A percentile compares a stretch with the other conserved stretches of the same genome.
Evolutionary conservation across 805 yeast species (phyloP).

Genomic region (Pichia thaimueangensis): DNA sequence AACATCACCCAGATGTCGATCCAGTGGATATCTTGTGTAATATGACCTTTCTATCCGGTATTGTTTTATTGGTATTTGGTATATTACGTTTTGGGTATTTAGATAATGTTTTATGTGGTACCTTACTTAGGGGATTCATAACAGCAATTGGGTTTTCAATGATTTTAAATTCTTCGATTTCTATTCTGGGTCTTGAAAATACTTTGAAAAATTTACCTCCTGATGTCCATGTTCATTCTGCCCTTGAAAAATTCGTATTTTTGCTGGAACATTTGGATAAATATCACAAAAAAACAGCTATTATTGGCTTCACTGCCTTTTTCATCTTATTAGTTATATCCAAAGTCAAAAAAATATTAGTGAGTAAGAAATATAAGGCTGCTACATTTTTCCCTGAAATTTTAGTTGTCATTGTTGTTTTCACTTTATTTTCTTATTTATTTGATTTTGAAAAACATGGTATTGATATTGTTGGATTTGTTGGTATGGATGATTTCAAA

Average conservation of each 20-base stretch:
- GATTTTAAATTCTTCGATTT: slow-evolving; percentile 68
- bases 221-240: slow-evolving; percentile 54
- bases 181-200: slow-evolving; percentile 60
- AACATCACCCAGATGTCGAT: slow-evolving; percentile 35
- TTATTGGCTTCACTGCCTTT: slow-evolving; percentile 52
- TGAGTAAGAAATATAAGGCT: slow-evolving; percentile 30
- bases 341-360: slow-evolving; percentile 33
- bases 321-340: slow-evolving; percentile 37
- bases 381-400: slow-evolving; percentile 80
- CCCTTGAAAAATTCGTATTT: slow-evolving; percentile 62
- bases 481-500: slow-evolving; percentile 45
- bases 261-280: slow-evolving; percentile 41
- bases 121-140: slow-evolving; percentile 75
- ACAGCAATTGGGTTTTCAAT: slow-evolving; percentile 82
- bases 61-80: slow-evolving; percentile 64
- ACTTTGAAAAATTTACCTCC: slow-evolving; percentile 39
- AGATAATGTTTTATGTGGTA: slow-evolving; percentile 71
- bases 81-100: slow-evolving; percentile 79
- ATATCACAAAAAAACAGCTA: slow-evolving; percentile 52
- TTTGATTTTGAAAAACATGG: slow-evolving; percentile 48
- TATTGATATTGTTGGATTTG: slow-evolving; percentile 64
- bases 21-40: slow-evolving; percentile 57
- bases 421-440: slow-evolving; percentile 46
- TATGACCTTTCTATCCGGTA: slow-evolving; percentile 71
- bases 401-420: slow-evolving; percentile 58